phyloP scores from a whole-genome alignment of 83 land plant species.

The Larix sibirica region DNA sequence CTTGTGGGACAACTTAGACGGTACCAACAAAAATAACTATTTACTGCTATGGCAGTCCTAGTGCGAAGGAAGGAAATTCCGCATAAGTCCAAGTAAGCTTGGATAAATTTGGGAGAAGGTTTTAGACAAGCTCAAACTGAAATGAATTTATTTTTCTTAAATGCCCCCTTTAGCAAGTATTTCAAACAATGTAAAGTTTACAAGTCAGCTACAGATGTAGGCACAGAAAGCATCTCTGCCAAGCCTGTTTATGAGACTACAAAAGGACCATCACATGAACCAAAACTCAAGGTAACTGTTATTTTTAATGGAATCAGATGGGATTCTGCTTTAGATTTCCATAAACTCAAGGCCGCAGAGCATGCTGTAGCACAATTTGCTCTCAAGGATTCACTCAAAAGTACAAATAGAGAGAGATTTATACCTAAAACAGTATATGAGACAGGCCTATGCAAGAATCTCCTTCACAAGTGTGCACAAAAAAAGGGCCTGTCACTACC shows the following conservation, averaged over 20 bases:
- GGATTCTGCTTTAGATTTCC: constrained; percentile 68
- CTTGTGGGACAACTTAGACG: constrained; percentile 63
- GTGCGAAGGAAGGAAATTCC: constrained; percentile 2
- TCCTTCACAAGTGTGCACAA: constrained; percentile 75
- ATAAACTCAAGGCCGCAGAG: constrained; percentile 70
- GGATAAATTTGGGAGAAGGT: constrained; percentile 26
- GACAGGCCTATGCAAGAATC: constrained; percentile 70
- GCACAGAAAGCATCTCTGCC: constrained; percentile 58
- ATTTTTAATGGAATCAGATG: constrained; percentile 52
- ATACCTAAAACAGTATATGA: constrained; percentile 56
- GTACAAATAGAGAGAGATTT: constrained; percentile 23
- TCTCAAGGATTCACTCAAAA: constrained; percentile 42
- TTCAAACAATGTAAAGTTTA: constrained; percentile 61
- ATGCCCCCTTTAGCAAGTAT: constrained; percentile 24
- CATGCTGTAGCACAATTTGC: constrained; percentile 88
- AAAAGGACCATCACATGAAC: constrained; percentile 80
- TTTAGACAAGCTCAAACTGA: too few species aligned
- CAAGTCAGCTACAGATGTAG: constrained; percentile 71
- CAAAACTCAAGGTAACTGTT: constrained; percentile 61
- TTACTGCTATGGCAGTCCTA: constrained; percentile 16
- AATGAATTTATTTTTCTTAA: too few species aligned
- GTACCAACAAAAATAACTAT: constrained; percentile 26
- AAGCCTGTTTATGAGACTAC: constrained; percentile 61
- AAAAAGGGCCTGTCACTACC: constrained; percentile 66
- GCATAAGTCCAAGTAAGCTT: constrained; percentile 54